Percentiles rank a stretch among this genome's conserved stretches.
Evolutionary conservation across 495 filamentous ascomycete species (phyloP).

Genomic region (Aspergillus conjunctus): DNA sequence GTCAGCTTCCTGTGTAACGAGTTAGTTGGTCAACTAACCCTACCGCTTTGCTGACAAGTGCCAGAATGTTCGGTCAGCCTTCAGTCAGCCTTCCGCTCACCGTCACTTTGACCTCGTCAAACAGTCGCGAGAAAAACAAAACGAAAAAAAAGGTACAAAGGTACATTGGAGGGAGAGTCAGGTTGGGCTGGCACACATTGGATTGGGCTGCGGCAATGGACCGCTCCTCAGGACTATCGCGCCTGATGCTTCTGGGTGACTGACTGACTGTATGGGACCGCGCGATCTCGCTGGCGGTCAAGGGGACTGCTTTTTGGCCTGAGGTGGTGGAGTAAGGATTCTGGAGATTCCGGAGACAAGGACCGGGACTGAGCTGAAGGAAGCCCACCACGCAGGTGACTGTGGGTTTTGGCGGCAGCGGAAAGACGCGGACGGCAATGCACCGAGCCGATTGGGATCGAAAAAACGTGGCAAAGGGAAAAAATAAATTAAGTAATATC

Average conservation of each 20-base stretch:
- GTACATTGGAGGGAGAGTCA: neutral
- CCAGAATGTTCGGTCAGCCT: slow-evolving; percentile 5
- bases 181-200: slow-evolving; percentile 2
- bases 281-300: slow-evolving; percentile 19
- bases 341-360: slow-evolving; percentile 22
- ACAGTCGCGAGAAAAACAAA: neutral
- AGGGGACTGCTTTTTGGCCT: slow-evolving; percentile 20
- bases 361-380: slow-evolving; percentile 14
- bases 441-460: slow-evolving; percentile 41
- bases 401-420: slow-evolving; percentile 38
- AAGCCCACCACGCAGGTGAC: slow-evolving; percentile 23
- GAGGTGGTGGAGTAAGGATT: slow-evolving; percentile 19
- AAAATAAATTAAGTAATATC: slow-evolving; percentile 10
- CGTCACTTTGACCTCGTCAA: neutral
- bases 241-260: too few species aligned
- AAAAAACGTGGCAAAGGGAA: slow-evolving; percentile 45
- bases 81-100: neutral
- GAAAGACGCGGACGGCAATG: slow-evolving; percentile 49
- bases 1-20: neutral
- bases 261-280: too few species aligned
- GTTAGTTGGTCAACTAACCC: neutral
- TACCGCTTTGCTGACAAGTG: neutral
- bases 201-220: neutral
- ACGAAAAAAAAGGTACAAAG: neutral
- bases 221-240: too few species aligned